Conservation (phyloP, 2,329 filamentous ascomycete species). For the Penicillium sp. region DNA sequence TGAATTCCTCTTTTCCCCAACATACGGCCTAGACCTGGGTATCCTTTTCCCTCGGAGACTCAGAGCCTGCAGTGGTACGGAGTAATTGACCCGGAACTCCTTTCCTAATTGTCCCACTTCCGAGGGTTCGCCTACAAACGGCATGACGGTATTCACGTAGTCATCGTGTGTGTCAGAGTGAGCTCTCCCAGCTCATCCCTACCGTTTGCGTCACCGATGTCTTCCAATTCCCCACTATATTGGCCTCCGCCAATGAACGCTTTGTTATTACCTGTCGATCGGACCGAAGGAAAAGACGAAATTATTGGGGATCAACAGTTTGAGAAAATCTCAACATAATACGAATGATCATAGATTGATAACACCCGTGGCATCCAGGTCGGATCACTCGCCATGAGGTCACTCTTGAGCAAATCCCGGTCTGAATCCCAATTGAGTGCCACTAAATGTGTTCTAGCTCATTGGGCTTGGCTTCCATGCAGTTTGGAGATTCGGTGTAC, state of each 20-base stretch:
- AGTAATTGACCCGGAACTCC: neutral
- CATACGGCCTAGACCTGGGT: neutral
- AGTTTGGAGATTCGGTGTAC: too few relatives aligned
- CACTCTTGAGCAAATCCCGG: neutral
- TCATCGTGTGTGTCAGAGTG: neutral
- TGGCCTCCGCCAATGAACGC: neutral
- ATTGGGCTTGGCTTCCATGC: too few relatives aligned
- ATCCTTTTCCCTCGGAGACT: constrained; percentile 11
- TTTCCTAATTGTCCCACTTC: neutral
- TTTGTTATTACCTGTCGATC: neutral
- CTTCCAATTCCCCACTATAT: neutral
- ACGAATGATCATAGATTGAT: neutral
- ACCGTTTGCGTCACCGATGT: neutral
- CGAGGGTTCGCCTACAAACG: neutral
- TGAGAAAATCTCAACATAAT: neutral
- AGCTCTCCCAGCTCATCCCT: neutral
- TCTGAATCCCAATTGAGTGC: too few relatives aligned
- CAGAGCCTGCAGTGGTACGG: too few relatives aligned
- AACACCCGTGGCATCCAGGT: neutral
- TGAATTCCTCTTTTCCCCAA: neutral
- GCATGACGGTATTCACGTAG: neutral
- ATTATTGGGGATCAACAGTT: neutral
- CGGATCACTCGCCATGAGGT: neutral
- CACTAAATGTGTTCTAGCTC: too few relatives aligned
- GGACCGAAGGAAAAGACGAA: neutral